A percentile compares a stretch with the other conserved stretches of the same genome.
Conservation (phyloP, 2,329 filamentous ascomycete species). For the Calonectria multiphialidica region DNA sequence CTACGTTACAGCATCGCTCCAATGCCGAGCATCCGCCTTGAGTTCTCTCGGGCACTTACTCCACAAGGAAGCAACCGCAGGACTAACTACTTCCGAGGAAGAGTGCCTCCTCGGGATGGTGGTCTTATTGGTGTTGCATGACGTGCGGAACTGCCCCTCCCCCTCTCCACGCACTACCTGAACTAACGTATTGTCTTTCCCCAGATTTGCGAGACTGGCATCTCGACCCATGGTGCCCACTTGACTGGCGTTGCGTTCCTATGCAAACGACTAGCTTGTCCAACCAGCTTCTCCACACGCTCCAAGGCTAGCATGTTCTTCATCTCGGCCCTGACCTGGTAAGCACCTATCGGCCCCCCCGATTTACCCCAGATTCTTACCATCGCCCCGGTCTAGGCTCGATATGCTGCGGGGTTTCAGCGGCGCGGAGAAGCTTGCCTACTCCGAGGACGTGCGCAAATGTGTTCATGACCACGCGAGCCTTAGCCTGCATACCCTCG, state of each 20-base stretch:
- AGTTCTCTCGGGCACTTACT: constrained; percentile 34
- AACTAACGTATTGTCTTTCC: background rate
- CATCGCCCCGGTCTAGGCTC: constrained; percentile 32
- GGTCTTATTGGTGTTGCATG: constrained; percentile 41
- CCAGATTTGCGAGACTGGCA: constrained; percentile 43
- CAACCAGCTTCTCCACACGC: constrained; percentile 14
- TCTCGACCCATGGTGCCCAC: constrained; percentile 44
- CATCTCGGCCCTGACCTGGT: constrained; percentile 42
- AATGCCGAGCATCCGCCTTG: constrained; percentile 39
- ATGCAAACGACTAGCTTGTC: constrained; percentile 37
- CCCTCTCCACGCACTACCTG: accelerated
- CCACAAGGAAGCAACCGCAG: constrained; percentile 29
- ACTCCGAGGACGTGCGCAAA: constrained; percentile 38
- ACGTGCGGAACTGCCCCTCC: constrained; percentile 32
- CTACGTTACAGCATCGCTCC: constrained; percentile 31
- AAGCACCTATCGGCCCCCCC: background rate
- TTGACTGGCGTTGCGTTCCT: constrained; percentile 44
- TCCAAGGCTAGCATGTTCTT: constrained; percentile 40
- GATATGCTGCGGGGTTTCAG: constrained; percentile 46
- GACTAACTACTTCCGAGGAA: constrained; percentile 31
- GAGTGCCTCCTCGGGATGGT: constrained; percentile 41
- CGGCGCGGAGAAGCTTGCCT: constrained; percentile 46
- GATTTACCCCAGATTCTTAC: background rate
- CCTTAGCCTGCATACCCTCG: constrained; percentile 39
- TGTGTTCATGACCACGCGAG: constrained; percentile 40